Percentiles rank a stretch among this genome's conserved stretches.
Conservation (phyloP, 257 asterid genomes). For the Scutellaria baicalensis region DNA sequence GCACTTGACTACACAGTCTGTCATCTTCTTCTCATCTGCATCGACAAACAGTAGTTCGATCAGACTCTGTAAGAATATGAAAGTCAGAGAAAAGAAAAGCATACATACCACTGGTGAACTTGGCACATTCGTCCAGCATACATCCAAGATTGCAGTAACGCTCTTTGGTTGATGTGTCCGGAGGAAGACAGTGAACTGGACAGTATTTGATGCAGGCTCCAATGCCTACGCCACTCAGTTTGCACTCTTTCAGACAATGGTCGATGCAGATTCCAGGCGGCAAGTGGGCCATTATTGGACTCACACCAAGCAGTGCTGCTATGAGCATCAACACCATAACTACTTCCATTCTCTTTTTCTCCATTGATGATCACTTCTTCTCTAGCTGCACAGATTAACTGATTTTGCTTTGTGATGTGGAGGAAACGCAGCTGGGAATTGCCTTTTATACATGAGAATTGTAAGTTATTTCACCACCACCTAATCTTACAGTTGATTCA, state of each 20-base stretch:
- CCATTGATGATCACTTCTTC: constrained; percentile 19
- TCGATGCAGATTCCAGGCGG: constrained; percentile 38
- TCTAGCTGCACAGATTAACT: background rate
- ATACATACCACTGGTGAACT: constrained; percentile 25
- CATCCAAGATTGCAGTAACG: constrained; percentile 35
- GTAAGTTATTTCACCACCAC: background rate
- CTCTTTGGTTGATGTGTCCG: constrained; percentile 14
- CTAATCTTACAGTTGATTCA: constrained; percentile 22
- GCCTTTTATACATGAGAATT: background rate
- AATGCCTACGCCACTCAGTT: constrained; percentile 21
- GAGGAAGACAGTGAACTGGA: constrained; percentile 40
- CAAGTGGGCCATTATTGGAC: constrained; percentile 16
- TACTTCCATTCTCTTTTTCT: constrained; percentile 15
- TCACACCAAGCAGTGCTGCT: constrained; percentile 2
- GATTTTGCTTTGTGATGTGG: background rate
- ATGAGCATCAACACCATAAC: constrained; percentile 12
- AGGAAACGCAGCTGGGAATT: background rate
- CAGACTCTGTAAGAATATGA: background rate
- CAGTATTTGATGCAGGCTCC: constrained; percentile 38
- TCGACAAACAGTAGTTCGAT: background rate
- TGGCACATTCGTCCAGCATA: constrained; percentile 35
- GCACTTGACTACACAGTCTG: constrained; percentile 28
- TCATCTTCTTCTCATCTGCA: constrained; percentile 44
- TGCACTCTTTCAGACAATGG: constrained; percentile 37
- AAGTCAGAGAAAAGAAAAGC: background rate